Evolutionary conservation across 805 yeast genomes (phyloP), one percentile per base, ranked within the genome.

Genomic region (Spathaspora girioi): DNA sequence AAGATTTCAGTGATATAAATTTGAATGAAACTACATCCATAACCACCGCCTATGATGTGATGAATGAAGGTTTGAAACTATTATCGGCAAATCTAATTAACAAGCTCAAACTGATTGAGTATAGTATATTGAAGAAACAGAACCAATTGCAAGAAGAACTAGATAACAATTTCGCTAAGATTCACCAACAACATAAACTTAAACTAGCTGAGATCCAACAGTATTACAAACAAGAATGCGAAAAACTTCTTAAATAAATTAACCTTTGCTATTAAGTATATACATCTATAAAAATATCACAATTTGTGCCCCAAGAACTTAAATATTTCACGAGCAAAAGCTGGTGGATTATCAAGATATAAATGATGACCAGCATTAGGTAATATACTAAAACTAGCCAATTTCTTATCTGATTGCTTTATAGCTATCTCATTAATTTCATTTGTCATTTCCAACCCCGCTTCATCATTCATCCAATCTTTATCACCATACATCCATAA

Each of bases 381-480:
- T 26, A 78, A 55, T 1, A 73, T 58, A 15, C 59, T 65, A 50
- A 66, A 78, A 11, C 54, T 32, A 1, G 80, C 73, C 31, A 65
- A 54, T 8, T 60, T 51, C 35, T 50, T 57, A 31, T 53, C 66
- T 65, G 46, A 74, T 65, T 45, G 65, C 66, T 61, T 54, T 26
- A 66, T 55, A 0, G 69, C 54, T 31, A 67, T 53, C n/a, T 57
- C 38, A 51, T 66, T 66, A 38, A 66, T 64, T 46, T 66, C 69
- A 11, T 69, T 61, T 14, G 71, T 75, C 49, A 65, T 69, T 38
- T 75, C 69, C 40, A 69, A 62, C 2, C 90, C 90, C 11, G 85
- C 87, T 45, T 72, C 75, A 49, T 74, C 79, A 54, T 80, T 80
- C 89, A 84, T 84, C 90, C 90, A 84, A 63, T 84, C 90, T 38